These are phyloP conservation scores for Phalaenopsis equestris DNA, from an alignment of 106 monocot genomes.

Conservation along the genomic window DNA sequence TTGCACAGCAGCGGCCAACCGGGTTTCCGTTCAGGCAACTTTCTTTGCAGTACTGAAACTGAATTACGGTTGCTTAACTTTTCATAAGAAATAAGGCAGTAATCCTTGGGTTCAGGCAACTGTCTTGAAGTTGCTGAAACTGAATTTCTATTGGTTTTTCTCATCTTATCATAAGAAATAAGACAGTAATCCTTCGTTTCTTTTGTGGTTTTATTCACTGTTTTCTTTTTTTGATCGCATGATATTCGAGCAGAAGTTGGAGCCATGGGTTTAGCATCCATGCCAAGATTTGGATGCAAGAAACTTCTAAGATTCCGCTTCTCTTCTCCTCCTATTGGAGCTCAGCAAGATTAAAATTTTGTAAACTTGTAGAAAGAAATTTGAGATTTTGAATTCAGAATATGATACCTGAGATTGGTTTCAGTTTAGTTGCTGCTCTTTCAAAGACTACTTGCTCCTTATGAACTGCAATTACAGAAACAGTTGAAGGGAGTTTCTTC, in stretches of 20 bases:
- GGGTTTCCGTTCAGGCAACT: constrained; percentile 19
- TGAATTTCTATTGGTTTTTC: constrained; percentile 4
- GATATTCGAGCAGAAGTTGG: constrained; percentile 2
- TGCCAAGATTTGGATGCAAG: constrained; percentile 36
- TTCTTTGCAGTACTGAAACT: constrained; percentile 4
- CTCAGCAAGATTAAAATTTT: neutral
- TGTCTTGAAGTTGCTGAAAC: constrained; percentile 3
- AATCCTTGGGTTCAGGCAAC: constrained; percentile 15
- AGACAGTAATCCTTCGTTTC: neutral
- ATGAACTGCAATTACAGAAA: constrained; percentile 47
- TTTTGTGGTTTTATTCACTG: neutral
- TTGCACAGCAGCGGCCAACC: constrained; percentile 72
- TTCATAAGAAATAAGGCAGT: neutral
- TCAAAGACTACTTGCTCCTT: constrained; percentile 46
- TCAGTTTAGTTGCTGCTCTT: constrained; percentile 12
- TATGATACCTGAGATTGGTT: constrained; percentile 23
- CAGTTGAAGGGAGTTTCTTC: constrained; percentile 55
- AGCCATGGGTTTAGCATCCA: constrained; percentile 27
- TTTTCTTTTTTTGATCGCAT: neutral
- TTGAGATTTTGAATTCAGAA: neutral
- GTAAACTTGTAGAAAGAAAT: neutral
- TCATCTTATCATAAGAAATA: neutral
- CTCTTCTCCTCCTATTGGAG: constrained; percentile 15
- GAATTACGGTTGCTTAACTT: constrained; percentile 8
- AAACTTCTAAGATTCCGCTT: constrained; percentile 23